A percentile compares a stretch with the other conserved stretches of the same genome.
These are phyloP conservation scores for Thymus mandschuricus DNA, from an alignment of 257 asterid species.

Conservation along the genomic window DNA sequence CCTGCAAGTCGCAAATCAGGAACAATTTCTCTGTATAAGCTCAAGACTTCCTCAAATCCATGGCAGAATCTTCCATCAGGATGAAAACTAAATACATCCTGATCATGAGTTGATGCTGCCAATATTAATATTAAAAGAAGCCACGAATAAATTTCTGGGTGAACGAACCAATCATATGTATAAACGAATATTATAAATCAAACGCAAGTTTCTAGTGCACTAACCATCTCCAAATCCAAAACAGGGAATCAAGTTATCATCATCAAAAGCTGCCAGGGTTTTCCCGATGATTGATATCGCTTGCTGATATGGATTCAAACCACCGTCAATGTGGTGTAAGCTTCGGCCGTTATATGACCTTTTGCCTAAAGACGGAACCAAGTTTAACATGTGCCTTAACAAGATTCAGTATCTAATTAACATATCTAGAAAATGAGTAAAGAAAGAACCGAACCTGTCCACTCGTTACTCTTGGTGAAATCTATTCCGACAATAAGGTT, in stretches of 20 bases:
- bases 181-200: conserved; percentile 6
- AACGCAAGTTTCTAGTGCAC: conserved; percentile 18
- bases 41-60: conserved; percentile 90
- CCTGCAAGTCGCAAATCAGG: conserved; percentile 88
- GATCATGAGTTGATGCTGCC: conserved; percentile 89
- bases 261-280: conserved; percentile 90
- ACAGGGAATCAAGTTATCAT: conserved; percentile 94
- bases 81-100: conserved; percentile 79
- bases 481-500: conserved; percentile 93
- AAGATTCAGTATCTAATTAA: conserved; percentile 3
- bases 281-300: conserved; percentile 91
- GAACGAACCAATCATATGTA: conserved; percentile 2
- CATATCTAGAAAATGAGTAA: not conserved
- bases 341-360: conserved; percentile 67
- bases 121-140: conserved; percentile 31
- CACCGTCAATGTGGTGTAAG: conserved; percentile 76
- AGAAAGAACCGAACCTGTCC: conserved; percentile 70
- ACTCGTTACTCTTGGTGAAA: conserved; percentile 96
- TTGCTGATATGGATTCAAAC: conserved; percentile 80
- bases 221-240: conserved; percentile 97
- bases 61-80: conserved; percentile 72
- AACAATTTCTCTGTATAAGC: conserved; percentile 72
- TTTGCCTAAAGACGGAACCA: conserved; percentile 55
- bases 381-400: conserved; percentile 36
- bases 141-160: not conserved